Conservation (phyloP, 2,329 filamentous ascomycete species). For the Sordariomycetes sp. region DNA sequence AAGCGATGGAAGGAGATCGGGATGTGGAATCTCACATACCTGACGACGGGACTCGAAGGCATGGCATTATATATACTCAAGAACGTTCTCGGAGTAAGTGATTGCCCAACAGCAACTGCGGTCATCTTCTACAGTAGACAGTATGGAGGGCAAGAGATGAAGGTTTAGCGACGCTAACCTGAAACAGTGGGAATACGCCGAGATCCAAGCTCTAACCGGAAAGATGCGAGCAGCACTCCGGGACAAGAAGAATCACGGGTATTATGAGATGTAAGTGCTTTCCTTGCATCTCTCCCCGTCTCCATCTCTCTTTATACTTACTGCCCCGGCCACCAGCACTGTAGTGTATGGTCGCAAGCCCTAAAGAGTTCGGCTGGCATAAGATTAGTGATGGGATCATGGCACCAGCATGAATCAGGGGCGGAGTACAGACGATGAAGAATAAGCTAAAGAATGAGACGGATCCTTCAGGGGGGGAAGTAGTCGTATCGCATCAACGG, state of each 20-base stretch:
- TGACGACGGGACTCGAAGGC: neutral
- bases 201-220: neutral
- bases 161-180: neutral
- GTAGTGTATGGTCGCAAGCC: neutral
- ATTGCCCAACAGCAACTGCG: neutral
- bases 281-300: neutral
- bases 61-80: neutral
- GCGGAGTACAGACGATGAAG: no score
- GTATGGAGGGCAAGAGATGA: no score
- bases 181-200: neutral
- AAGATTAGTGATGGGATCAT: no score
- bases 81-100: neutral
- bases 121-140: no score
- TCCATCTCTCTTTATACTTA: neutral
- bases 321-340: no score
- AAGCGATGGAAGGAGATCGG: conserved; percentile 30
- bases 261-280: neutral
- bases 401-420: no score
- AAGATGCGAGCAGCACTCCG: neutral
- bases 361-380: no score
- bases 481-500: no score
- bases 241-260: neutral
- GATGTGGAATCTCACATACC: neutral
- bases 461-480: no score
- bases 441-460: no score